Base-by-base conservation (phyloP, 192 early-diverging fungal species). In the Coemansia asiatica region DNA sequence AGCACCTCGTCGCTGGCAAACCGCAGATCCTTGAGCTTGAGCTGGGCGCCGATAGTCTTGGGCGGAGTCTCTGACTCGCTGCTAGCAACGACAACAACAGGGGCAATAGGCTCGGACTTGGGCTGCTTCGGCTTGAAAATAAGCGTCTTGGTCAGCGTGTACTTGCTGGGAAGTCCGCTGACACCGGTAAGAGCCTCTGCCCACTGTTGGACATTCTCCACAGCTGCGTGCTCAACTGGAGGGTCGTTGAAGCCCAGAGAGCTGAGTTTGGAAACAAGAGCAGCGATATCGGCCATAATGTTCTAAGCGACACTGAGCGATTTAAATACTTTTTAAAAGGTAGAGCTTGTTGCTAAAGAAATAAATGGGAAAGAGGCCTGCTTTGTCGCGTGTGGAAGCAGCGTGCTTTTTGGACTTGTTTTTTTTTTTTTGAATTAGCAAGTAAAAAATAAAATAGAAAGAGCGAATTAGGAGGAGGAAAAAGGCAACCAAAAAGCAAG, bases 121-220 rank as follows among this genome's bases (percentile, higher is more conserved):
- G 87, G 81, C 50, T 83, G 85, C 84, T 94, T 94, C 27, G 92
- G 90, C 82, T 94, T 94, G 38, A 89, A 76, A 49, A 94, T 83
- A 26, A 94, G 81, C 22, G 92, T 91, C 68, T 94, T 92, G 60
- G 86, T 86, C 59, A 88, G 64, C 58, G 59, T 55, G 51, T 76
- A 68, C 53, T 62, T 61, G 64, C 23, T 21, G 2, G 81, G 81
- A 31, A 74, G 50, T 15, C 68, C 70, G 54, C 61, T 64, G 48
- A 57, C 73, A 9, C 44, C 48, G 4, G 65, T 57, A 1, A 88
- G 72, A 5, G 69, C 73, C 16, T 77, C 75, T 8, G 72, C 74
- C 89, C 89, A 90, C 63, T 77, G 66, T 58, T 85, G 75, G 65
- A 85, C 79, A 33, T 81, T 86, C 26, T 83, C 82, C 18, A 86